Base-by-base conservation (phyloP, 306 rosid species). In the Lathyrus oleraceus region DNA sequence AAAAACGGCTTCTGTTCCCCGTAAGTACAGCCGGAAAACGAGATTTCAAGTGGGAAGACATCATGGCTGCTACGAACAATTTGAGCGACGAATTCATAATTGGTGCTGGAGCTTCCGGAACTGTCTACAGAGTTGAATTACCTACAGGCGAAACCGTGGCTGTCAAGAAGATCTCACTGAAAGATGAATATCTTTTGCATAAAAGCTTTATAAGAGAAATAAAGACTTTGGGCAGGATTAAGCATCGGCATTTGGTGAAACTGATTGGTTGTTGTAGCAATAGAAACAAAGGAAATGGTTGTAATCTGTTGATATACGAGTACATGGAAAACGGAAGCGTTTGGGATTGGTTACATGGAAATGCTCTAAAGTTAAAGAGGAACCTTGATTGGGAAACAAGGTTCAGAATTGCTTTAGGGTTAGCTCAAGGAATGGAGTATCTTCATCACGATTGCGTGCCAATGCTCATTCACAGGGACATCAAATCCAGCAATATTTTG, bases 371-470 rank as follows among this genome's bases (percentile, higher is more conserved):
- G 5, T 62, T 80, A 71, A 90, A 81, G 45, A 78, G 42, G 19
- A 69, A 27, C 19, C 95, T 94, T 38, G 92, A 87, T 78, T 94
- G 96, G 99, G 96, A 88, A 2, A 77, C 90, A 5, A 80, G 99
- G 77, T 65, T 88, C 66, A 87, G 62, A 76, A 88, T 91, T 71
- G 95, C 92, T 4, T 77, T 88, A 12, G 97, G 96, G 36, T 77
- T 94, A 65, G 88, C 94, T 60, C 91, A 83, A 71, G 99, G 88
- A 65, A 80, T 91, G 75, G 99, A 86, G 68, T 94, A 94, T 61
- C 89, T 94, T 16, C 99, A 94, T 83, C 91, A 91, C 81, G 99
- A 94, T 35, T 94, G 97, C 64, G 87, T 79, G 9, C 97, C 97
- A 9, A 94, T 81, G 84, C 89, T 94, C 73, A 70, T 94, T 64